Evolutionary conservation across 768 basidiomycete genomes (phyloP).

Genomic region (Suillus plorans): DNA sequence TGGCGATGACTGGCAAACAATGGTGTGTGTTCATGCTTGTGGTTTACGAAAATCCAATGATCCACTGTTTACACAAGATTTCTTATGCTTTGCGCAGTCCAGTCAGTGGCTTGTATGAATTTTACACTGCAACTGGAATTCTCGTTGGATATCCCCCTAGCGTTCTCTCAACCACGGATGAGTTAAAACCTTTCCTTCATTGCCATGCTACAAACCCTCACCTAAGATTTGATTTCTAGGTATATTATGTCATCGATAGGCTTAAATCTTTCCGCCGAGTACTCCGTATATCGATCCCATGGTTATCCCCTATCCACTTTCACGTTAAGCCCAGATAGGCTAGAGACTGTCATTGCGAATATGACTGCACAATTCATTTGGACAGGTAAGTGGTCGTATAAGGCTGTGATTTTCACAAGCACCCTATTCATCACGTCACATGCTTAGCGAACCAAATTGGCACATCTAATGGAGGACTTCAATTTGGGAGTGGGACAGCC

Average conservation of each 20-base stretch:
- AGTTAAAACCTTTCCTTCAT: background rate
- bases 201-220: background rate
- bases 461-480: background rate
- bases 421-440: background rate
- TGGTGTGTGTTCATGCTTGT: background rate
- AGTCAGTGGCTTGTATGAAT: too few relatives aligned
- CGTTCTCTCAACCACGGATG: background rate
- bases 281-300: fast-evolving
- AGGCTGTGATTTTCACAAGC: background rate
- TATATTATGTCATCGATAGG: constrained; percentile 4
- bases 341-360: background rate
- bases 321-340: background rate
- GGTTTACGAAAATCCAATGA: background rate
- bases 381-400: background rate
- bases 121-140: too few relatives aligned
- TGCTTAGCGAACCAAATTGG: background rate
- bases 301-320: background rate
- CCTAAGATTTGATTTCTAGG: background rate
- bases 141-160: too few relatives aligned
- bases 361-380: background rate
- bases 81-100: too few relatives aligned
- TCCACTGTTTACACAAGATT: background rate
- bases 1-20: background rate
- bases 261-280: background rate
- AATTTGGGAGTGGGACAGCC: background rate